phyloP scores from a whole-genome alignment of 73 alveolate genomes.

The Paramecium octaurelia region DNA sequence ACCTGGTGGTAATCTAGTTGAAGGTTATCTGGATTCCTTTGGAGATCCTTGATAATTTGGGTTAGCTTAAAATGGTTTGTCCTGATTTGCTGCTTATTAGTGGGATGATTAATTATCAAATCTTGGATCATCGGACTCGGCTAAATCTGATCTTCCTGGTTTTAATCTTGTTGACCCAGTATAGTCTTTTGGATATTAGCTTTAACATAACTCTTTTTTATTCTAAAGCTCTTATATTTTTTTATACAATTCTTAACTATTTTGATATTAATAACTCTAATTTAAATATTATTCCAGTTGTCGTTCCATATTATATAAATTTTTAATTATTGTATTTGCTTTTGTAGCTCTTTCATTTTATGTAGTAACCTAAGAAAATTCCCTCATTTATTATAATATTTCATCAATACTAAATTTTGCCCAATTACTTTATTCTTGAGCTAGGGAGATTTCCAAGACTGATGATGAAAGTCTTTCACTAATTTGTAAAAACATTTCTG shows the following conservation, averaged over 20 bases:
- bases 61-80: neutral
- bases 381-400: conserved; percentile 14
- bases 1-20: neutral
- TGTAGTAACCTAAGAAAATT: neutral
- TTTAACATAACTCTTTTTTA: neutral
- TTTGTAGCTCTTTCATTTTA: neutral
- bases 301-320: neutral
- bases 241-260: neutral
- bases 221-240: neutral
- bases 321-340: neutral
- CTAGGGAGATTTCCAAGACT: neutral
- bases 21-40: neutral
- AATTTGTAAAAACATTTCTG: neutral
- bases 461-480: neutral
- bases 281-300: neutral
- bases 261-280: neutral
- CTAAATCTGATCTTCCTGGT: neutral
- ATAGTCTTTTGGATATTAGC: neutral
- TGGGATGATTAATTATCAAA: neutral
- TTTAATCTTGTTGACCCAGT: neutral
- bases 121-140: neutral
- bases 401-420: conserved; percentile 79
- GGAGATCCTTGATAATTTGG: neutral
- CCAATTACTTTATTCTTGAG: neutral
- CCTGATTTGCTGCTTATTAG: neutral